Percentiles rank a stretch among this genome's conserved stretches.
Conservation (phyloP, 495 filamentous ascomycete genomes). For the Podospora anserina region DNA sequence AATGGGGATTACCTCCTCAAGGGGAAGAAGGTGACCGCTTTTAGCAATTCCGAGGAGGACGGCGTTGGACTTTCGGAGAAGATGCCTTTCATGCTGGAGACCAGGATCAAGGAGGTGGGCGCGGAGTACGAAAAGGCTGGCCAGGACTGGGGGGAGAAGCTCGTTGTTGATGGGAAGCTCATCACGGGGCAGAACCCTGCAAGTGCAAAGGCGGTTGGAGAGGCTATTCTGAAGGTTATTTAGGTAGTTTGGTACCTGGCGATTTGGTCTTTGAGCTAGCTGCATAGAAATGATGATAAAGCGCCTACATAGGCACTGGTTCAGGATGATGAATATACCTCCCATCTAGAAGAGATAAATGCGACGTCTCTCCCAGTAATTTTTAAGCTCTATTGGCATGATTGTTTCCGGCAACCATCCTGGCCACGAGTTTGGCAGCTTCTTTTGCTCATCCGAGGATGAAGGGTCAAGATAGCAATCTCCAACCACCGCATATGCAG, state of each 20-base stretch:
- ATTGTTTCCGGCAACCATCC: background rate
- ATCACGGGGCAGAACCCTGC: constrained; percentile 77
- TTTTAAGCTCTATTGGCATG: background rate
- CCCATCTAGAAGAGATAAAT: background rate
- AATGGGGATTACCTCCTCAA: constrained; percentile 51
- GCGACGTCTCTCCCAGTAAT: background rate
- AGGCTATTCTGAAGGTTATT: constrained; percentile 42
- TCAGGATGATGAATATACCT: too few species aligned
- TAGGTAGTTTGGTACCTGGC: background rate
- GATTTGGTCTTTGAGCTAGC: too few species aligned
- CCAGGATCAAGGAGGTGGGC: constrained; percentile 50
- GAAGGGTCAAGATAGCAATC: background rate
- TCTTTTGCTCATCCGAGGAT: background rate
- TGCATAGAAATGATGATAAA: too few species aligned
- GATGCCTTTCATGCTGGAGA: constrained; percentile 68
- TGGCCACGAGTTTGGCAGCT: background rate
- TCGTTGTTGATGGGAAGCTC: constrained; percentile 58
- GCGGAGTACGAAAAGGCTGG: constrained; percentile 59
- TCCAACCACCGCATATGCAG: background rate
- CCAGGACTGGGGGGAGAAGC: constrained; percentile 54
- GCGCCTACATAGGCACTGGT: too few species aligned
- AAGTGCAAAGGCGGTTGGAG: constrained; percentile 57
- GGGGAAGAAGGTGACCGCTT: constrained; percentile 61
- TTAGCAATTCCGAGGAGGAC: constrained; percentile 68
- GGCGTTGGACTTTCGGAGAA: constrained; percentile 40